A percentile compares a stretch with the other conserved stretches of the same genome.
These are phyloP conservation scores for Tolypocladium nubicola DNA, from an alignment of 2,329 filamentous ascomycete species.

Conservation along the genomic window DNA sequence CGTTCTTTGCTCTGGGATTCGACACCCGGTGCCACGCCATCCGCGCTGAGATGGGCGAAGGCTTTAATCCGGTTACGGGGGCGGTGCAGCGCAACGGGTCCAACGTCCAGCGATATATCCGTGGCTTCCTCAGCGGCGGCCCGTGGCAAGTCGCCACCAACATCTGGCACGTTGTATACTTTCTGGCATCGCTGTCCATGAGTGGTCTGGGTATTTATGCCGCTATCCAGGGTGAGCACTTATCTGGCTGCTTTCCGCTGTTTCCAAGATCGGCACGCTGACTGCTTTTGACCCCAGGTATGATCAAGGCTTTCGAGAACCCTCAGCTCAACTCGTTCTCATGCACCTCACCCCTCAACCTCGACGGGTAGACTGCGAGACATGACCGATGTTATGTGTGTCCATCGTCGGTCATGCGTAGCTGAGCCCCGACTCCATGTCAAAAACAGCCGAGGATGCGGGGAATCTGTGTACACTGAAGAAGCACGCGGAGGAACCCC, in stretches of 20 bases:
- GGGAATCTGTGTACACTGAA: background rate
- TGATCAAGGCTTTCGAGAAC: constrained; percentile 7
- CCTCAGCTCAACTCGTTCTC: constrained; percentile 10
- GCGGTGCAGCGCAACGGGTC: constrained; percentile 1
- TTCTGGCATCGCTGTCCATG: constrained; percentile 6
- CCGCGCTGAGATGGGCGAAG: constrained; percentile 6
- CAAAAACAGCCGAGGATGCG: background rate
- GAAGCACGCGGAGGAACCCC: background rate
- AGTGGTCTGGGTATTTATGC: constrained; percentile 7
- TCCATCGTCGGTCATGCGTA: background rate
- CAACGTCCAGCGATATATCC: constrained; percentile 1
- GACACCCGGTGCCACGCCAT: constrained; percentile 9
- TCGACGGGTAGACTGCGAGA: background rate
- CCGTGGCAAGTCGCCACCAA: constrained; percentile 3
- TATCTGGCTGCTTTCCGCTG: no score
- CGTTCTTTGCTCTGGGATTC: constrained; percentile 14
- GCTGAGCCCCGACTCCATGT: background rate
- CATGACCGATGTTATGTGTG: background rate
- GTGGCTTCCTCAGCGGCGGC: constrained; percentile 5
- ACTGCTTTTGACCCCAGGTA: background rate
- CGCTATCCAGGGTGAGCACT: constrained; percentile 3
- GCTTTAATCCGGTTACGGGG: constrained; percentile 7
- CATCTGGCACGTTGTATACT: constrained; percentile 5
- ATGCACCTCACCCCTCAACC: constrained; percentile 7
- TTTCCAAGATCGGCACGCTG: background rate